Percentiles rank a stretch among this genome's conserved stretches.
These are phyloP conservation scores for Friedmanniomyces endolithicus DNA, from an alignment of 495 filamentous ascomycete genomes.

Conservation along the genomic window DNA sequence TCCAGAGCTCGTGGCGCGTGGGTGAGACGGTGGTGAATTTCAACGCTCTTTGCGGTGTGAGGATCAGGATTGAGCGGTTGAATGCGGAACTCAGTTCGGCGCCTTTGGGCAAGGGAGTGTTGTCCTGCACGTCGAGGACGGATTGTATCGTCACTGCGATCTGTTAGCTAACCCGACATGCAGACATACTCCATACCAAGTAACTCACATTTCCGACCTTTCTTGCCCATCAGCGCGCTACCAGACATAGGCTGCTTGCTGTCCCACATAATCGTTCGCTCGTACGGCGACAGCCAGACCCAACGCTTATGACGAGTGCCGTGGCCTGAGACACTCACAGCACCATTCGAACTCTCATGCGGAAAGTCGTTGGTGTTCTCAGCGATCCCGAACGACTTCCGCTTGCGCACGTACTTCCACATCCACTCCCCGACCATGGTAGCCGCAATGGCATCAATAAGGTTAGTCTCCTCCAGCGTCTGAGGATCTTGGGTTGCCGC, in stretches of 20 bases:
- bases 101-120: slow-evolving; percentile 74
- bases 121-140: slow-evolving; percentile 90
- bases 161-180: slow-evolving; percentile 19
- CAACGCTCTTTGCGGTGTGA: slow-evolving; percentile 84
- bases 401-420: slow-evolving; percentile 92
- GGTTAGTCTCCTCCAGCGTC: slow-evolving; percentile 26
- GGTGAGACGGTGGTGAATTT: slow-evolving; percentile 80
- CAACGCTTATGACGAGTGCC: slow-evolving; percentile 82
- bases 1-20: slow-evolving; percentile 90
- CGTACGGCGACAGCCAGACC: slow-evolving; percentile 97
- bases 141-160: slow-evolving; percentile 79
- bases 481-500: not conserved
- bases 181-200: not conserved
- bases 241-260: slow-evolving; percentile 89
- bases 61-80: slow-evolving; percentile 86
- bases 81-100: slow-evolving; percentile 46
- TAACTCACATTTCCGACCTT: slow-evolving; percentile 81
- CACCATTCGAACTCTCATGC: slow-evolving; percentile 31
- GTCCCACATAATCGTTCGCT: slow-evolving; percentile 93
- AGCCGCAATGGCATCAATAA: slow-evolving; percentile 95
- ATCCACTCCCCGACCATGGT: slow-evolving; percentile 99
- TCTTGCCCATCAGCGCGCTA: slow-evolving; percentile 83
- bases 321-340: slow-evolving; percentile 42
- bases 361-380: slow-evolving; percentile 42
- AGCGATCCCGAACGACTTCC: slow-evolving; percentile 79